Evolutionary conservation across 129 eudicot genomes (phyloP).

Genomic region (Logfia minima): DNA sequence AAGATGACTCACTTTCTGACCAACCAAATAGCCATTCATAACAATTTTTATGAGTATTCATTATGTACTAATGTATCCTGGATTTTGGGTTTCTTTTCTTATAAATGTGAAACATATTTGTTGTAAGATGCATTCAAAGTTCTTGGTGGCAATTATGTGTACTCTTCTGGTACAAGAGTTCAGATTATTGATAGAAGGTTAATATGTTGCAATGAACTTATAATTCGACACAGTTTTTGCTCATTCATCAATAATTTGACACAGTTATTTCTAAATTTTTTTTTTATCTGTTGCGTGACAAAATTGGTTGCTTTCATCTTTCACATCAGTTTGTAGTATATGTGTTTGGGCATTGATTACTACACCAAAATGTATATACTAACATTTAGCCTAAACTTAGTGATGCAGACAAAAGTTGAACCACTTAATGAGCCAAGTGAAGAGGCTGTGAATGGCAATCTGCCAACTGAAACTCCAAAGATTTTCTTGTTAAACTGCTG

Average conservation of each 20-base stretch:
- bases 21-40: neutral
- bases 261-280: too few relatives aligned
- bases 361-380: neutral
- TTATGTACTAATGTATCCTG: neutral
- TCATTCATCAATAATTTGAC: neutral
- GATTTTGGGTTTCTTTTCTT: neutral
- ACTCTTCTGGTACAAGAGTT: neutral
- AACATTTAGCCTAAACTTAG: neutral
- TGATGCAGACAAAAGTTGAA: constrained; percentile 18
- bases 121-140: neutral
- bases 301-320: neutral
- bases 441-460: constrained; percentile 4
- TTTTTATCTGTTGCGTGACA: too few relatives aligned
- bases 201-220: neutral
- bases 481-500: constrained; percentile 15
- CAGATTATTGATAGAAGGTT: neutral
- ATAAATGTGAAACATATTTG: neutral
- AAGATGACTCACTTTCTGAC: neutral
- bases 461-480: constrained; percentile 19
- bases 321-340: neutral
- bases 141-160: neutral
- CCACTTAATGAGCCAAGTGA: constrained; percentile 32
- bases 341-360: neutral
- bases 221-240: neutral
- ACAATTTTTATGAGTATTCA: neutral